Evolutionary conservation across 768 basidiomycete genomes (phyloP).

Genomic region (Paxillus rubicundulus): DNA sequence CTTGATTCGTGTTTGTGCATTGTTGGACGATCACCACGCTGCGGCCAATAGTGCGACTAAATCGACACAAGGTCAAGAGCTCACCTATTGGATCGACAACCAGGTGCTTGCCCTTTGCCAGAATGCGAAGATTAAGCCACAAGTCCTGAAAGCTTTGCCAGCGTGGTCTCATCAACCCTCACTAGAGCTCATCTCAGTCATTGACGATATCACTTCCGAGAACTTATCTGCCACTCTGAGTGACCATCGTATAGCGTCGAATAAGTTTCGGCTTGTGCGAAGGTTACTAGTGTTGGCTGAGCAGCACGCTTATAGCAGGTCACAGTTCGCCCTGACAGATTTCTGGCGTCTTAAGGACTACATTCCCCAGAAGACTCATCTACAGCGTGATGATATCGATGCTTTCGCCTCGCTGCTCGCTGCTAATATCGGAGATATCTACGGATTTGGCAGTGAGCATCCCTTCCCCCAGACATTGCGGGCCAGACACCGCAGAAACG

Average conservation of each 20-base stretch:
- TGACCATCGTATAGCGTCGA: conserved; percentile 60
- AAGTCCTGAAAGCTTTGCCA: conserved; percentile 56
- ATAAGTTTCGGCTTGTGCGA: conserved; percentile 76
- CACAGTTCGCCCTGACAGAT: conserved; percentile 53
- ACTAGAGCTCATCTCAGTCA: conserved; percentile 41
- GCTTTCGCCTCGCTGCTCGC: conserved; percentile 70
- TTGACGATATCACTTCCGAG: conserved; percentile 44
- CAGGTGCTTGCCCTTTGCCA: conserved; percentile 45
- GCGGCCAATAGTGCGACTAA: conserved; percentile 29
- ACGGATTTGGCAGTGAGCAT: conserved; percentile 56
- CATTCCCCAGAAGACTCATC: conserved; percentile 52
- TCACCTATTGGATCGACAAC: conserved; percentile 63
- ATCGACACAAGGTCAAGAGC: conserved; percentile 40
- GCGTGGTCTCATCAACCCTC: conserved; percentile 75
- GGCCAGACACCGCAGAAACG: conserved; percentile 31
- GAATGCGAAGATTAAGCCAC: conserved; percentile 35
- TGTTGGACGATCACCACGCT: conserved; percentile 53
- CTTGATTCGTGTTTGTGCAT: conserved; percentile 64
- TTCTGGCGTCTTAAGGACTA: conserved; percentile 87
- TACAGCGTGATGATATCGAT: conserved; percentile 67
- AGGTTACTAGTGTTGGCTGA: conserved; percentile 53
- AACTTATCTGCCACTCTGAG: conserved; percentile 54
- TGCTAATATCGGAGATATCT: conserved; percentile 55
- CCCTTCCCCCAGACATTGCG: conserved; percentile 42
- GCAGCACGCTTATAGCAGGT: conserved; percentile 36